Evolutionary conservation across 2,329 filamentous ascomycete species (phyloP), one percentile per base, ranked within the genome.

Genomic region (Arthroderma sp.): DNA sequence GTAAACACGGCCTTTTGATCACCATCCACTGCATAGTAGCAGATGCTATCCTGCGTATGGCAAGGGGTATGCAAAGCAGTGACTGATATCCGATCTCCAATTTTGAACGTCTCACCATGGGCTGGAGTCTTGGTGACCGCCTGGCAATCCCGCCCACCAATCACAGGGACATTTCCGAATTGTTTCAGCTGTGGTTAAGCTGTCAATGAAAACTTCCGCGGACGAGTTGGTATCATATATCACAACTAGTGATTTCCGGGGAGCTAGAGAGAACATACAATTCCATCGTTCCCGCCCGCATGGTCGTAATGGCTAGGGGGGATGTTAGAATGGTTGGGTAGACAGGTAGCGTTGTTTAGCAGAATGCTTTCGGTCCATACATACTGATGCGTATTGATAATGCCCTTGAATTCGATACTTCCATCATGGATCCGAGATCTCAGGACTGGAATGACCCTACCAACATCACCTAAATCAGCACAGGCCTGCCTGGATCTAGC

Each of bases 21-120:
- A 6, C 78, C 80, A 58, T 98, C 89, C 65, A 94, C 78, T 70
- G 91, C 80, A 54, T 80, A 86, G 70, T 81, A 98, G 72, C 91
- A 98, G 61, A 98, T 94, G 64, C 88, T 95, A 68, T 98, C 91
- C 68, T 95, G 88, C 1, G 91, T 98, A 63, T 98, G 91, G 64
- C 91, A 98, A 1, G 91, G 91, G 8, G 91, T 98, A 66, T 96
- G 84, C n/a, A 96, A 70, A 27, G 85, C 83, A 60, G 77, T 89
- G 46, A 95, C 82, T 9, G 75, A 74, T 62, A 98, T 91, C 53
- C 75, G 74, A 36, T 77, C 71, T 45, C 91, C 91, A 50, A 98
- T 78, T 51, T 77, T 82, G 71, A 95, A 94, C 3, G 72, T 77
- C 52, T 86, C 78, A 34, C 80, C 78, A 61, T 96, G 77, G 2